Conservation (phyloP, 768 basidiomycete genomes). For the Amanita fuliginea region DNA sequence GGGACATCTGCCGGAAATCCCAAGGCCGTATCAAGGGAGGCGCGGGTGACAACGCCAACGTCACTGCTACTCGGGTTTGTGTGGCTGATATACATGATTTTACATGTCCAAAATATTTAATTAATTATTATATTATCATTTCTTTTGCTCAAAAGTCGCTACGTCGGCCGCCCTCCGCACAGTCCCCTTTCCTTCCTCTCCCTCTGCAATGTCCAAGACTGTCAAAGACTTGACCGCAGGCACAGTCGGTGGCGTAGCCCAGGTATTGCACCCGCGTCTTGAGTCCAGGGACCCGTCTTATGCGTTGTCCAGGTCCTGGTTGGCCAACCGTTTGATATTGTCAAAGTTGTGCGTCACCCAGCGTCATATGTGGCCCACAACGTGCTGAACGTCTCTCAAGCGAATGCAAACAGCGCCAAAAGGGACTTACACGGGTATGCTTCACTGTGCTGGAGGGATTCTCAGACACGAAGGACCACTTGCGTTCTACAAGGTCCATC, state of each 20-base stretch:
- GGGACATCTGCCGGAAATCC: neutral
- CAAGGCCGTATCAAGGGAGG: neutral
- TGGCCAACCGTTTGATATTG: conserved; percentile 93
- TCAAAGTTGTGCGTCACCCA: conserved; percentile 73
- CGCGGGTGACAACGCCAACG: neutral
- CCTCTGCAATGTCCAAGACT: conserved; percentile 45
- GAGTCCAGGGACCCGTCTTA: conserved; percentile 11
- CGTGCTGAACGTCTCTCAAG: conserved; percentile 24
- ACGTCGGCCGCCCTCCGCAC: neutral
- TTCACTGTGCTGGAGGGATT: conserved; percentile 85
- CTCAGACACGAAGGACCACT: conserved; percentile 85
- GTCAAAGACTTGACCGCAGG: conserved; percentile 84
- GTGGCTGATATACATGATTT: neutral
- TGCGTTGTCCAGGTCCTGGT: conserved; percentile 54
- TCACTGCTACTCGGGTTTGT: neutral
- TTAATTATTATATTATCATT: too few relatives aligned
- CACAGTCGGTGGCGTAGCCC: conserved; percentile 84
- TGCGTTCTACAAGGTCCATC: conserved; percentile 84
- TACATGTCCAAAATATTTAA: too few relatives aligned
- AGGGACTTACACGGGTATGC: conserved; percentile 82
- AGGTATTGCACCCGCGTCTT: conserved; percentile 31
- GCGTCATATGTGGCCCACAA: neutral
- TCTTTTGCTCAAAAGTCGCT: too few relatives aligned
- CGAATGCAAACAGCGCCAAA: conserved; percentile 91
- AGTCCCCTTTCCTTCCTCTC: neutral